Evolutionary conservation across 1,284 basidiomycete species (phyloP).

Genomic region (Ganoderma lucidum): DNA sequence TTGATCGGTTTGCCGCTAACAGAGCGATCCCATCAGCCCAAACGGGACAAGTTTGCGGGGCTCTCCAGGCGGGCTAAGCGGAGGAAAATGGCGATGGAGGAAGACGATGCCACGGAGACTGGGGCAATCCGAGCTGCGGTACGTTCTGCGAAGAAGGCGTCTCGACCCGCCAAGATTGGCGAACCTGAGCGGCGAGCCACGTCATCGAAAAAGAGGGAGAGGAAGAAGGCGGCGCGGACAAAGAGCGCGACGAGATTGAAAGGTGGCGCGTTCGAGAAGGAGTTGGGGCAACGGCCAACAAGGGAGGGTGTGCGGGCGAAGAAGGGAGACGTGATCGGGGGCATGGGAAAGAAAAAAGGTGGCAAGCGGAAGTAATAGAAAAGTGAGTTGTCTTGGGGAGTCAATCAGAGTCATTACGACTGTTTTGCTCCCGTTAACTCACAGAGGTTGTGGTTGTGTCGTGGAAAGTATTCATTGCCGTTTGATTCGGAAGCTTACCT

Average conservation of each 20-base stretch:
- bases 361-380: conserved; percentile 48
- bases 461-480: neutral
- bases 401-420: neutral
- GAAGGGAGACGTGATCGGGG: conserved; percentile 49
- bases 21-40: conserved; percentile 49
- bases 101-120: conserved; percentile 73
- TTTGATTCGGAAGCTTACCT: neutral
- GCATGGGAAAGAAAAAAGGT: conserved; percentile 60
- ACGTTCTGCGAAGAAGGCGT: conserved; percentile 84
- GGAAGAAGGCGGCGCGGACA: conserved; percentile 34
- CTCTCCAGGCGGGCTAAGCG: conserved; percentile 86
- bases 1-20: conserved; percentile 29
- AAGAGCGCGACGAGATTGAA: conserved; percentile 31
- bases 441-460: neutral
- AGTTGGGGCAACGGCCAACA: conserved; percentile 42
- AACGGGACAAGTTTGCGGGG: conserved; percentile 84
- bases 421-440: neutral
- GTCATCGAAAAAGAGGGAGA: conserved; percentile 33
- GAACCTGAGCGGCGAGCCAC: conserved; percentile 40
- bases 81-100: conserved; percentile 79
- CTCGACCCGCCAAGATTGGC: conserved; percentile 64
- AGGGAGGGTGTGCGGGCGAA: conserved; percentile 48
- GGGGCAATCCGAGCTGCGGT: conserved; percentile 77
- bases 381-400: neutral
- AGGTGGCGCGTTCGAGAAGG: conserved; percentile 43